phyloP scores from a whole-genome alignment of 2,329 filamentous ascomycete genomes.

The Rhinocladiella similis region DNA sequence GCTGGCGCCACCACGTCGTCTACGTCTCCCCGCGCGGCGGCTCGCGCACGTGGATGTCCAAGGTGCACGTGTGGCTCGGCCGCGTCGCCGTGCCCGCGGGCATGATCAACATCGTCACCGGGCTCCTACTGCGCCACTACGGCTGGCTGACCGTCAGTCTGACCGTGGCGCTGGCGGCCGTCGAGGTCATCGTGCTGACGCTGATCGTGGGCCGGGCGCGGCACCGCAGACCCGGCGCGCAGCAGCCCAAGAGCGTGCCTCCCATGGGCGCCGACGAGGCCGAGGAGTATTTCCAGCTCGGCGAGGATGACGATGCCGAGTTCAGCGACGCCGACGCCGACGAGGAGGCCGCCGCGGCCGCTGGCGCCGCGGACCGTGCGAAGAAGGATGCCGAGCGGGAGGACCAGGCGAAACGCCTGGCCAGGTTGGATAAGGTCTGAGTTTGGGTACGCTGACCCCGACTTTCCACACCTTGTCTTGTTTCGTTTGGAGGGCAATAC shows the following conservation, averaged over 20 bases:
- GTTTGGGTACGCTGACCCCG: background rate
- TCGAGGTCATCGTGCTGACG: constrained; percentile 24
- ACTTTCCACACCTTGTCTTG: background rate
- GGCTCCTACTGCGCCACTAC: constrained; percentile 28
- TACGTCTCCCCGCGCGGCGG: constrained; percentile 24
- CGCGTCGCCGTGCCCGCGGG: constrained; percentile 31
- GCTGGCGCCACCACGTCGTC: constrained; percentile 40
- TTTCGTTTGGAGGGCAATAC: no score
- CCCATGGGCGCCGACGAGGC: constrained; percentile 22
- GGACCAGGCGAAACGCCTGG: constrained; percentile 26
- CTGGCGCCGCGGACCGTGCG: constrained; percentile 7
- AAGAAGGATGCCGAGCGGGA: constrained; percentile 20
- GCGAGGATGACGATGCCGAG: constrained; percentile 24
- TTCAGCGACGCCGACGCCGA: constrained; percentile 24
- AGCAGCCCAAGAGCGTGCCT: constrained; percentile 14
- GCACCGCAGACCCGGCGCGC: constrained; percentile 10
- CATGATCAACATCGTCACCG: constrained; percentile 27
- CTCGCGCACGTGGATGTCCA: constrained; percentile 25
- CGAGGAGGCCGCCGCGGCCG: constrained; percentile 15
- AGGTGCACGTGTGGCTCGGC: constrained; percentile 34
- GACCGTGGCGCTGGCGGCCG: constrained; percentile 20
- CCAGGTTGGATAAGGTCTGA: constrained; percentile 26
- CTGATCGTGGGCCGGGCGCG: constrained; percentile 19
- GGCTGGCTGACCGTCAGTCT: constrained; percentile 26
- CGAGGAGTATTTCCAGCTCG: constrained; percentile 32